Conservation (phyloP, 2,329 filamentous ascomycete species). For the Colletotrichum brevisporum region DNA sequence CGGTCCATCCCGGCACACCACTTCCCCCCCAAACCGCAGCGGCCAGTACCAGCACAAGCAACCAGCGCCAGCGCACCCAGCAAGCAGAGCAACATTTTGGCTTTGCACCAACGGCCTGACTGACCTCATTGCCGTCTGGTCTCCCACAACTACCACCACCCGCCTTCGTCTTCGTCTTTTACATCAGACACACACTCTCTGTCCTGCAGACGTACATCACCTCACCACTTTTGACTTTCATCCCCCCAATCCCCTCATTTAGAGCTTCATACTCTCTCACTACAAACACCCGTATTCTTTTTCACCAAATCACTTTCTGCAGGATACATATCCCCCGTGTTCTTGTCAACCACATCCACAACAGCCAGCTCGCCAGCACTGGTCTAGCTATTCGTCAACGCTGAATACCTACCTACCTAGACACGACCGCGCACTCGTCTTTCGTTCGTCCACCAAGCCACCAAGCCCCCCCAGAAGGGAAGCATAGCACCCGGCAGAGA, state of each 20-base stretch:
- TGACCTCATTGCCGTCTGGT: slow-evolving; percentile 40
- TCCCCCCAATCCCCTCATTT: slow-evolving; percentile 37
- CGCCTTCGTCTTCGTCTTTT: slow-evolving; percentile 39
- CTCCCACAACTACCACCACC: slow-evolving; percentile 30
- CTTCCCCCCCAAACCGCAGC: slow-evolving; percentile 8
- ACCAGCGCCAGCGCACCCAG: slow-evolving; percentile 27
- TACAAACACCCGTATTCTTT: slow-evolving; percentile 14
- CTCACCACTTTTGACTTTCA: slow-evolving; percentile 19
- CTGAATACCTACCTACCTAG: slow-evolving; percentile 24
- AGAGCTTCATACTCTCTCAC: slow-evolving; percentile 31
- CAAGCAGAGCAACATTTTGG: slow-evolving; percentile 27
- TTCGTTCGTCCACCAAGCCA: neutral
- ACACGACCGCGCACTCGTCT: slow-evolving; percentile 37
- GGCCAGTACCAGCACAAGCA: neutral
- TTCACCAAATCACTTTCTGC: slow-evolving; percentile 23
- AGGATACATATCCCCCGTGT: slow-evolving; percentile 27
- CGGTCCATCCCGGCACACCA: slow-evolving; percentile 30
- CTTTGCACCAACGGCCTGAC: slow-evolving; percentile 36
- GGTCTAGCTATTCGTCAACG: slow-evolving; percentile 30
- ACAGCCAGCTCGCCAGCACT: slow-evolving; percentile 31
- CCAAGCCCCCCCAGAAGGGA: slow-evolving; percentile 2
- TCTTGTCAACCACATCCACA: slow-evolving; percentile 32
- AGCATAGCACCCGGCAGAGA: neutral
- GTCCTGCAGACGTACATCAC: slow-evolving; percentile 27
- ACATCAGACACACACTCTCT: slow-evolving; percentile 37